Percentiles rank a stretch among this genome's conserved stretches.
Evolutionary conservation across 2,329 filamentous ascomycete genomes (phyloP).

Genomic region (Paraconiothyrium sp.): DNA sequence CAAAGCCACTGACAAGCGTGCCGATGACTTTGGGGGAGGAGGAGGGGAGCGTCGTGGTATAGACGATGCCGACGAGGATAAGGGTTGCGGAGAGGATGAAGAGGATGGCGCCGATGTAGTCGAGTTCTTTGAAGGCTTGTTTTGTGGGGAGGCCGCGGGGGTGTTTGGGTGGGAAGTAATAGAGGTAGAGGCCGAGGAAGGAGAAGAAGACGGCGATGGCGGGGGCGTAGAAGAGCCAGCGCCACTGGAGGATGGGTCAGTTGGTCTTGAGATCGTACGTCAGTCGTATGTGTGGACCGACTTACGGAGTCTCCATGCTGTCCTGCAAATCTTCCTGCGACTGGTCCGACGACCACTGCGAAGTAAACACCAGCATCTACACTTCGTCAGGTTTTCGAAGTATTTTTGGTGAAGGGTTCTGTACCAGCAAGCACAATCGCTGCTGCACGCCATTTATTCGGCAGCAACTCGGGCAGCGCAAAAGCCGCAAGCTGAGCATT

Average conservation of each 20-base stretch:
- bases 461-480: conserved; percentile 58
- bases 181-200: conserved; percentile 55
- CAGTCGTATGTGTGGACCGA: neutral
- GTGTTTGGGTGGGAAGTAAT: conserved; percentile 54
- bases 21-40: conserved; percentile 42
- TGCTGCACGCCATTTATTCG: conserved; percentile 56
- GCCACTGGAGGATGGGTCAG: conserved; percentile 42
- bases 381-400: conserved; percentile 49
- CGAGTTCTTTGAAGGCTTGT: conserved; percentile 40
- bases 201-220: conserved; percentile 57
- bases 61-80: conserved; percentile 48
- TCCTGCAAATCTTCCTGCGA: conserved; percentile 56
- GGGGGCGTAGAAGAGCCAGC: conserved; percentile 58
- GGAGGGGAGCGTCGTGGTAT: conserved; percentile 37
- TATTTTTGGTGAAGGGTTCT: neutral
- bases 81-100: conserved; percentile 40
- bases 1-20: conserved; percentile 43
- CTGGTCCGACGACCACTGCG: conserved; percentile 57
- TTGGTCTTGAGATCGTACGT: neutral
- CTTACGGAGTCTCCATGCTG: conserved; percentile 39
- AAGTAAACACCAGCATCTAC: conserved; percentile 54
- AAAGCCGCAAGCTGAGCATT: conserved; percentile 52
- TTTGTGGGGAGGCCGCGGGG: conserved; percentile 42
- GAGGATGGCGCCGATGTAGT: conserved; percentile 45
- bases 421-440: conserved; percentile 29